Evolutionary conservation across 2,329 filamentous ascomycete genomes (phyloP), one percentile per base, ranked within the genome.

Genomic region (Ophiocordyceps sinensis): DNA sequence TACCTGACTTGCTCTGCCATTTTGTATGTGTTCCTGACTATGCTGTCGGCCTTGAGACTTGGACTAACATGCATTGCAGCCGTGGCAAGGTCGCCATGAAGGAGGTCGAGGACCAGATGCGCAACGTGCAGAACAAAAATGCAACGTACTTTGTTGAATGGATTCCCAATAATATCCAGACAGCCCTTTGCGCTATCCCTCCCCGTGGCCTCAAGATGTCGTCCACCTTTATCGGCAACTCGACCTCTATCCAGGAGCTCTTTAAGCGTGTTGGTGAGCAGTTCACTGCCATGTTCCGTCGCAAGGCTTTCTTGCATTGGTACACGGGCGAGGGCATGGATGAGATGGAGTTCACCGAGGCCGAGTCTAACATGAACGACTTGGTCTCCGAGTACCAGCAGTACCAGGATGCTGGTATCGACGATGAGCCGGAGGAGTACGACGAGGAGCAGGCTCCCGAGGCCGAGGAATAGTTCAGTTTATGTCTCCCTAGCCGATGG

Each of bases 261-360:
- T 98, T 98, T 85, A 96, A 98, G 86, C 89, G 91, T 79, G 75
- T 98, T 57, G 91, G 91, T 63, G 91, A 98, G 70, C 91, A 98
- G 74, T 98, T 98, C 80, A 88, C 83, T 71, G 91, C 88, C 65
- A 98, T 98, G 91, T 98, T 98, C 83, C 80, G 91, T 73, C 87
- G 91, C 73, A 98, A 96, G 85, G 91, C 91, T 81, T 98, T 98
- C 87, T 85, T 98, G 79, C 91, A 96, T 77, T 98, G 91, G 91
- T 98, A 98, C 75, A 98, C 91, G 79, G 88, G 88, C 63, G 91
- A 98, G 79, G 91, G 91, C 73, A 98, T 98, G 91, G 91, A 98
- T 71, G 91, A 98, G 82, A 96, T 98, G 91, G 91, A 98, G 75
- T 98, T 98, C 77, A 98, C 91, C 63, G 91, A 98, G 79, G 91